Evolutionary conservation across 2,329 filamentous ascomycete species (phyloP), one percentile per base, ranked within the genome.

Genomic region (Periglandula ipomoeae): DNA sequence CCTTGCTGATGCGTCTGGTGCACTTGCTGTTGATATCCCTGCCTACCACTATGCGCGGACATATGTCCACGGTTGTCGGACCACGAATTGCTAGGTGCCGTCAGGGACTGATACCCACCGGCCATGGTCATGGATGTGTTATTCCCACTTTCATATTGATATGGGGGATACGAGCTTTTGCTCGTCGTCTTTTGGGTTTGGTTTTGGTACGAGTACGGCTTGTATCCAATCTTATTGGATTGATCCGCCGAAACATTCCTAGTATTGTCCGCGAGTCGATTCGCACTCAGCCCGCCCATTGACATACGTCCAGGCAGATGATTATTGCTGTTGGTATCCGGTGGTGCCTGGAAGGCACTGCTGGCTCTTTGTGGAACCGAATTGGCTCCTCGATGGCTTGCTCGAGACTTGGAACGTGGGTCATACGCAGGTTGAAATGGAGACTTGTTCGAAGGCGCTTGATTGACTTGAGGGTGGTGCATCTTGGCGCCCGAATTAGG

Each of bases 191-290:
- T 57, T n/a, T n/a, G n/a, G n/a, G n/a, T n/a, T n/a, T n/a, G n/a
- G n/a, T n/a, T n/a, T n/a, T 53, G 58, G n/a, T 60, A 64, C n/a
- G 61, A 53, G 47, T 65, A 62, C 9, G 67, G 62, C 42, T 71
- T 54, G 52, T 66, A 58, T 7, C 53, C 53, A 11, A 61, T 55
- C 27, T 58, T 59, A 9, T 52, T 50, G 20, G 52, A 39, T 26
- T 46, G 8, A 1, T 46, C 38, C n/a, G 44, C 44, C 22, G 45
- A 11, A 6, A 46, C 35, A 23, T 61, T 40, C 45, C 35, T 20
- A 13, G 24, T 44, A 11, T 44, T 26, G 40, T 49, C 56, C 6
- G 55, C 55, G 37, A 40, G 43, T 19, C 45, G 27, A 38, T 24
- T 41, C 37, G 24, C 32, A 5, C 20, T 15, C 37, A 22, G 45